Base-by-base conservation (phyloP, 106 monocot genomes). In the Narthecium ossifragum region DNA sequence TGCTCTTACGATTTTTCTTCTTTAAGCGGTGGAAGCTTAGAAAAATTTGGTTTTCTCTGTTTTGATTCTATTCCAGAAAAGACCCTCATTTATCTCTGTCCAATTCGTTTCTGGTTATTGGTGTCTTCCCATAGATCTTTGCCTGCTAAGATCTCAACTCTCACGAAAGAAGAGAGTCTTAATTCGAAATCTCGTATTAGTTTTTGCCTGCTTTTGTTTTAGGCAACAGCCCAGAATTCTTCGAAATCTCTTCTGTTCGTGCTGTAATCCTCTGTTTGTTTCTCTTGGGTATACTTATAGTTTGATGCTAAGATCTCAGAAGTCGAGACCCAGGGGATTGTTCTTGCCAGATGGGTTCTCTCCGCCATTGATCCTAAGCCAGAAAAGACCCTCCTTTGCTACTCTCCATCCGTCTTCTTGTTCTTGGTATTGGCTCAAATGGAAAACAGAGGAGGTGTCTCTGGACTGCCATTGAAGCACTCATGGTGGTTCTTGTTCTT, bases 331-430 rank as follows among this genome's bases (percentile, higher is more conserved):
- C 28, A 4, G 54, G 13, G 14, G 23, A 26, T 26, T 62, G 27
- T n/a, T 5, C 15, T 24, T 5, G 2, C 18, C 3, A 15, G 5
- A 32, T 36, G 26, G n/a, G 41, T 31, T 56, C 31, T 43, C 46
- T 27, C 45, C 17, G 21, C 3, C 38, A 15, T 31, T 9, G 61
- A 61, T 43, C 27, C 24, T 45, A 1, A 47, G 9, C 27, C 3
- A 29, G 26, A 61, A 61, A 46, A 31, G 11, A 15, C 41, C 2
- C 41, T 29, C 12, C 61, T 61, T 46, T 61, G 12, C 45, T 10
- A 15, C 14, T 61, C 32, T 11, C 26, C 8, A 26, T 18, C 20
- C 6, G 9, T 5, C 6, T 57, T 46, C 28, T 31, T 38, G 26
- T 47, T 29, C 61, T 46, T 8, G 45, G 17, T 17, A 8, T 10